Evolutionary conservation across 1,284 basidiomycete species (phyloP).

Genomic region (Trichosporon faecale): DNA sequence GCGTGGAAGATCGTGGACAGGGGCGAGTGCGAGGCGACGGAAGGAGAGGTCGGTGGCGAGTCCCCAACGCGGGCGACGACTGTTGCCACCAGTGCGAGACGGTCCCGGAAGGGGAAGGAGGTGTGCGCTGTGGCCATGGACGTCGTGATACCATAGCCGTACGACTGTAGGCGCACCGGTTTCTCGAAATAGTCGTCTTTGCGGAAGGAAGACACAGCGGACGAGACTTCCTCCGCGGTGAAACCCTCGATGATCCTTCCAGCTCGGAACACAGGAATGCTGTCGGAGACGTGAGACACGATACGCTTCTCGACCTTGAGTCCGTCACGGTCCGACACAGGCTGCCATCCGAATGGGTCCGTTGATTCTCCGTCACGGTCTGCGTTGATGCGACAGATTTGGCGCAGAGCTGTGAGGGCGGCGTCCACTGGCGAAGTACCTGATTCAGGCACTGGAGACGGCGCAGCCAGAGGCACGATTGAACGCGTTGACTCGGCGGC

Average conservation of each 20-base stretch:
- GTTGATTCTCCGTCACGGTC: slow-evolving; percentile 56
- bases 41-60: slow-evolving; percentile 51
- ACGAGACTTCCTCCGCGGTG: slow-evolving; percentile 84
- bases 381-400: slow-evolving; percentile 70
- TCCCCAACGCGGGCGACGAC: slow-evolving; percentile 64
- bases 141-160: slow-evolving; percentile 69
- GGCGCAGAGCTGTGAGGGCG: slow-evolving; percentile 74
- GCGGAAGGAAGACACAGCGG: slow-evolving; percentile 61
- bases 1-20: slow-evolving; percentile 66
- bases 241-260: slow-evolving; percentile 92
- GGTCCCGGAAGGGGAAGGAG: slow-evolving; percentile 85
- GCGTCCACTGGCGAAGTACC: slow-evolving; percentile 61
- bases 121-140: slow-evolving; percentile 58
- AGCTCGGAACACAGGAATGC: slow-evolving; percentile 80
- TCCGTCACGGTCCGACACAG: slow-evolving; percentile 72
- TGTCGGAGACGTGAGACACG: slow-evolving; percentile 71
- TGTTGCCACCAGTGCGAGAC: slow-evolving; percentile 78
- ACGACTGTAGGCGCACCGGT: slow-evolving; percentile 69
- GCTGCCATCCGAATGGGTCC: slow-evolving; percentile 68
- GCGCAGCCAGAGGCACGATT: slow-evolving; percentile 43
- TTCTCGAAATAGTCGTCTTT: slow-evolving; percentile 57
- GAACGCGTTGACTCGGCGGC: slow-evolving; percentile 60
- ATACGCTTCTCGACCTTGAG: slow-evolving; percentile 73
- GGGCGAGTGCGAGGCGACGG: slow-evolving; percentile 49
- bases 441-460: slow-evolving; percentile 48